Percentiles rank a stretch among this genome's conserved stretches.
Evolutionary conservation across 805 yeast species (phyloP).

Genomic region (Tetrapisispora namnaoensis): DNA sequence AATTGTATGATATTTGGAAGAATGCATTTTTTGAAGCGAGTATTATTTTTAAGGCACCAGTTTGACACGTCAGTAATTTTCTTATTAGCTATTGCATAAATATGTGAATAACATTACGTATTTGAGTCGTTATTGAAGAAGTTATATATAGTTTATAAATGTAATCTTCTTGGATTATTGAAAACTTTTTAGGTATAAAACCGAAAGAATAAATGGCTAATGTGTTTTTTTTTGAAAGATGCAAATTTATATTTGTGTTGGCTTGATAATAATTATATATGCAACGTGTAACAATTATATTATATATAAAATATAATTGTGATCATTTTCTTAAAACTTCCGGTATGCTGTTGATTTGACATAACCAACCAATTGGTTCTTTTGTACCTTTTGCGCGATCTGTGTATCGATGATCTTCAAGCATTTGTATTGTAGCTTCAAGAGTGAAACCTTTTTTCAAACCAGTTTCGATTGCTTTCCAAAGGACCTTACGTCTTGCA

Average conservation of each 20-base stretch:
- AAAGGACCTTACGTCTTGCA: slow-evolving; percentile 42
- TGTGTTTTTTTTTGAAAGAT: too few species aligned
- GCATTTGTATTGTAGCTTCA: slow-evolving; percentile 34
- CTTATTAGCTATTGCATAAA: too few species aligned
- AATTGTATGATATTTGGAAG: neutral
- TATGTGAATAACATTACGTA: too few species aligned
- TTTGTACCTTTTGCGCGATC: slow-evolving; percentile 34
- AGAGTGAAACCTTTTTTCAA: slow-evolving; percentile 35
- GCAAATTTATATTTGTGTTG: neutral
- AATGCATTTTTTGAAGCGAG: neutral
- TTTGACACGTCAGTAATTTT: too few species aligned
- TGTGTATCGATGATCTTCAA: slow-evolving; percentile 37
- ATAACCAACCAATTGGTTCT: slow-evolving; percentile 38
- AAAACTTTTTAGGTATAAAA: too few species aligned
- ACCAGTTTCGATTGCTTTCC: slow-evolving; percentile 46
- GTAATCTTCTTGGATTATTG: too few species aligned
- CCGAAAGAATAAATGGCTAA: too few species aligned
- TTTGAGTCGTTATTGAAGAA: too few species aligned
- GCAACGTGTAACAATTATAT: neutral
- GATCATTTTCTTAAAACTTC: slow-evolving; percentile 11
- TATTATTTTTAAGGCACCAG: too few species aligned
- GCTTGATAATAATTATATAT: neutral
- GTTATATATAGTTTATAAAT: too few species aligned
- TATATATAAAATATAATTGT: neutral
- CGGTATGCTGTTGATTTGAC: slow-evolving; percentile 31